Percentiles rank a stretch among this genome's conserved stretches.
Conservation (phyloP, 345 rosid species). For the Bretschneidera sinensis region DNA sequence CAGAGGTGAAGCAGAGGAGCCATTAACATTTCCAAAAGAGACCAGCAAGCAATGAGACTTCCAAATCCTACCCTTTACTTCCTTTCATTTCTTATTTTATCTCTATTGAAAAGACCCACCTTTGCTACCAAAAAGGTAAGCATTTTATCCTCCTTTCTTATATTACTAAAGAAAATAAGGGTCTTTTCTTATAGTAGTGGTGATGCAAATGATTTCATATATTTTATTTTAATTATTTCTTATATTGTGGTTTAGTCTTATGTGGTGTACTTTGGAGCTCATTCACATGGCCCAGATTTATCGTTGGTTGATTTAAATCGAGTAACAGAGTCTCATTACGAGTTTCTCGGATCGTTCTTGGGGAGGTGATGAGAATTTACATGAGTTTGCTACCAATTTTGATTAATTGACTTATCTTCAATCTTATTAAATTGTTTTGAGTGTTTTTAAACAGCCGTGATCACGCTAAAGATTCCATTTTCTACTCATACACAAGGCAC, state of each 20-base stretch:
- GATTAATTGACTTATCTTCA: no score
- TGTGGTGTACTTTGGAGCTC: slow-evolving; percentile 76
- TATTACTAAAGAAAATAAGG: no score
- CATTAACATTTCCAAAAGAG: no score
- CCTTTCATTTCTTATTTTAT: slow-evolving; percentile 25
- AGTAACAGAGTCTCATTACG: slow-evolving; percentile 49
- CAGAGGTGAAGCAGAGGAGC: slow-evolving; percentile 24
- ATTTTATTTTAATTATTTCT: neutral
- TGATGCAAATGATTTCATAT: no score
- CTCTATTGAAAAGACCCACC: slow-evolving; percentile 21
- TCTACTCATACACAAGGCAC: slow-evolving; percentile 68
- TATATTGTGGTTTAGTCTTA: slow-evolving; percentile 32
- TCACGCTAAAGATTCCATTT: slow-evolving; percentile 46
- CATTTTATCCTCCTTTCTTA: no score
- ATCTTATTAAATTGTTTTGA: neutral
- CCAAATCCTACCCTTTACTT: slow-evolving; percentile 14
- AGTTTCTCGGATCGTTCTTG: slow-evolving; percentile 62
- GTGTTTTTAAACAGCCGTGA: slow-evolving; percentile 34
- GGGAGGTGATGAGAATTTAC: slow-evolving; percentile 38
- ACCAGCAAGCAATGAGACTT: slow-evolving; percentile 20
- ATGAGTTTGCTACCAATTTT: neutral
- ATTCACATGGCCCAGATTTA: slow-evolving; percentile 42
- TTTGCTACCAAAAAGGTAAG: slow-evolving; percentile 46
- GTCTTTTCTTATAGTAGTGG: no score
- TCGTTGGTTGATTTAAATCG: slow-evolving; percentile 31